Conservation (phyloP, 176 grass and related monocot species). For the Canna indica region DNA sequence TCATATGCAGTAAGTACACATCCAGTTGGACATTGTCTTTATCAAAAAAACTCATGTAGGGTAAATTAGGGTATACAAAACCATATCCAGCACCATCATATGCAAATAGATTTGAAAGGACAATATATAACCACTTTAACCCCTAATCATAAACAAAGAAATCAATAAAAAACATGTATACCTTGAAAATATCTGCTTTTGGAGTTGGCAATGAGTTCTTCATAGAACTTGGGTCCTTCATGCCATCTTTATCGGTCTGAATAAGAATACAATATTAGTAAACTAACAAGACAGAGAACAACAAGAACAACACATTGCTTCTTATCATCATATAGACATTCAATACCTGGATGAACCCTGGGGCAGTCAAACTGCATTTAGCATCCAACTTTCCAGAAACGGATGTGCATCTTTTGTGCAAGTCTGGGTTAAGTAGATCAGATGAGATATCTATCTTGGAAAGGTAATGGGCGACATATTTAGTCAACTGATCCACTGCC, state of each 20-base stretch:
- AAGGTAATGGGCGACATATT: constrained; percentile 54
- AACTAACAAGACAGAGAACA: constrained; percentile 32
- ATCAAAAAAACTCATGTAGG: too few relatives aligned
- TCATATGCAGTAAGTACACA: too few relatives aligned
- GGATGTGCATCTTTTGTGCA: constrained; percentile 55
- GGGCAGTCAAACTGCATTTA: background rate
- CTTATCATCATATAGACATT: background rate
- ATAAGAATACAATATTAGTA: constrained; percentile 10
- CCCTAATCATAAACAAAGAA: constrained; percentile 4
- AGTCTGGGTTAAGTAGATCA: constrained; percentile 55
- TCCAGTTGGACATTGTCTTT: too few relatives aligned
- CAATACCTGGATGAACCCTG: constrained; percentile 17
- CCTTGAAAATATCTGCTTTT: constrained; percentile 55
- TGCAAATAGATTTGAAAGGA: constrained; percentile 28
- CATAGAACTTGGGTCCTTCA: constrained; percentile 31
- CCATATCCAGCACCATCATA: constrained; percentile 20
- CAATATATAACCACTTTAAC: constrained; percentile 7
- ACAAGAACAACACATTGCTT: background rate
- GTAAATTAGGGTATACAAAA: too few relatives aligned
- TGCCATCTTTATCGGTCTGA: constrained; percentile 29
- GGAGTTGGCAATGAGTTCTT: constrained; percentile 43
- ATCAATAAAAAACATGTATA: constrained; percentile 21
- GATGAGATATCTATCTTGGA: constrained; percentile 47
- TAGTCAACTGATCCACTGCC: constrained; percentile 26
- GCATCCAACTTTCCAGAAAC: constrained; percentile 42